Percentiles rank a stretch among this genome's conserved stretches.
Evolutionary conservation across 352 stramenopile species (phyloP).

Genomic region (Phytophthora agathidicida): DNA sequence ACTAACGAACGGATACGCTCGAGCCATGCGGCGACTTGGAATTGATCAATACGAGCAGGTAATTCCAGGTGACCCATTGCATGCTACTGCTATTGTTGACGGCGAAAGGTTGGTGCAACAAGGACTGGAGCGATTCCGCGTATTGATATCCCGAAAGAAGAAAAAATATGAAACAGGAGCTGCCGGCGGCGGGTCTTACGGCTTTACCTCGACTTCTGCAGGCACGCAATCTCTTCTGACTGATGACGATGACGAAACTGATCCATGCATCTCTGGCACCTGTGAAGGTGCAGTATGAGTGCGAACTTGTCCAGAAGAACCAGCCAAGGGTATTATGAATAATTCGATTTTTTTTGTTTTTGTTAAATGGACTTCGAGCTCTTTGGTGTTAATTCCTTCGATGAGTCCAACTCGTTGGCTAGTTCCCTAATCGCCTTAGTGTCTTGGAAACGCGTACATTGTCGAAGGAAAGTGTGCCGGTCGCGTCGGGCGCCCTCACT

Average conservation of each 20-base stretch:
- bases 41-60: constrained; percentile 78
- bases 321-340: no score
- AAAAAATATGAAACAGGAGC: constrained; percentile 37
- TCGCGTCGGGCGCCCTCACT: constrained; percentile 8
- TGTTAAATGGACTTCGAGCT: constrained; percentile 8
- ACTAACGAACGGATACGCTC: constrained; percentile 56
- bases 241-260: constrained; percentile 24
- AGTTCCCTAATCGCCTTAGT: no score
- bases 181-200: constrained; percentile 32
- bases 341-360: background rate
- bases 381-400: background rate
- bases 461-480: constrained; percentile 21
- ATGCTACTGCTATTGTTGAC: constrained; percentile 48
- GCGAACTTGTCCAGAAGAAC: no score
- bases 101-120: constrained; percentile 58
- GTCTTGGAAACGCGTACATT: constrained; percentile 12
- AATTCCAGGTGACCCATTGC: constrained; percentile 31
- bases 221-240: constrained; percentile 28
- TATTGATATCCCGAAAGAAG: constrained; percentile 42
- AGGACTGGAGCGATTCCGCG: constrained; percentile 50
- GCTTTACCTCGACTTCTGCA: constrained; percentile 27
- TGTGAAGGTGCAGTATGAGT: constrained; percentile 9
- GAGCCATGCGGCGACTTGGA: constrained; percentile 54
- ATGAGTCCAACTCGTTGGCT: constrained; percentile 1
- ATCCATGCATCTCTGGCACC: background rate